Evolutionary conservation across 371 early-diverging fungal species (phyloP).

Genomic region (Rhizomucor miehei): DNA sequence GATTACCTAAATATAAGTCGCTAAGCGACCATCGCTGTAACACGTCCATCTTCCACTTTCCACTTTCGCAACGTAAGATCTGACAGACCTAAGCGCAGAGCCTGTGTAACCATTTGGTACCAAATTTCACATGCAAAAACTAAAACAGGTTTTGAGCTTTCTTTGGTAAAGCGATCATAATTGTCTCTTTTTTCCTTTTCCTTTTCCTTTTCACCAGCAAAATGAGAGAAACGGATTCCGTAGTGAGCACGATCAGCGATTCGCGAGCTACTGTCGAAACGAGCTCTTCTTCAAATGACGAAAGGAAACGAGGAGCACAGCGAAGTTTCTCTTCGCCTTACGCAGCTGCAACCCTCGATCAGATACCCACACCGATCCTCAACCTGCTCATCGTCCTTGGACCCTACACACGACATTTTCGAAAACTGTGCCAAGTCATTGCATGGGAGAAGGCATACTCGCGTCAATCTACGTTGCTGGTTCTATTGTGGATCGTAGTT

Average conservation of each 20-base stretch:
- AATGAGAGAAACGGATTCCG: slow-evolving; percentile 11
- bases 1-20: too few species aligned
- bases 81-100: too few species aligned
- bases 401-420: slow-evolving; percentile 16
- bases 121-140: too few species aligned
- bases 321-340: slow-evolving; percentile 38
- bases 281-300: too few species aligned
- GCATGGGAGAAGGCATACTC: slow-evolving; percentile 26
- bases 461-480: slow-evolving; percentile 23
- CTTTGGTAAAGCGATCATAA: too few species aligned
- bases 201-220: not conserved
- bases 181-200: too few species aligned
- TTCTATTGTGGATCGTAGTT: slow-evolving; percentile 22
- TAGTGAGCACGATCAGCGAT: not conserved
- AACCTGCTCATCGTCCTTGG: slow-evolving; percentile 27
- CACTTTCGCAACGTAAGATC: too few species aligned
- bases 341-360: slow-evolving; percentile 29
- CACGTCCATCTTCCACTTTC: too few species aligned
- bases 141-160: too few species aligned
- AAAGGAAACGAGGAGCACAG: not conserved
- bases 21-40: too few species aligned
- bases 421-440: slow-evolving; percentile 14
- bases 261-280: not conserved
- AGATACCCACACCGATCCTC: slow-evolving; percentile 40
- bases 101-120: too few species aligned